Percentiles rank a stretch among this genome's conserved stretches.
Conservation (phyloP, 2,329 filamentous ascomycete genomes). For the Verticillium klebahnii region DNA sequence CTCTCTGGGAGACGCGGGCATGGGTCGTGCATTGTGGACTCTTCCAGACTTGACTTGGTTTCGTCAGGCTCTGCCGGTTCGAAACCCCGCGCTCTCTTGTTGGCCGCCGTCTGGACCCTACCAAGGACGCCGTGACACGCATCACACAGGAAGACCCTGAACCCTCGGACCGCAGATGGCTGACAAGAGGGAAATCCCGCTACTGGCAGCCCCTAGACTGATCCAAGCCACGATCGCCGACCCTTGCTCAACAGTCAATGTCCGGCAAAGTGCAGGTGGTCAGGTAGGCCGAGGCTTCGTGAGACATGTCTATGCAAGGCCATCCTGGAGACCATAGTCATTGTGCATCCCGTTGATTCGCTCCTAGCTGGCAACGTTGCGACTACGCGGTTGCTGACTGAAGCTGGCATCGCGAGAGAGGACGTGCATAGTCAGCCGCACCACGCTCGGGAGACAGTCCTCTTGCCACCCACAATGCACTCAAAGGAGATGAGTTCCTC, state of each 20-base stretch:
- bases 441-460: background rate
- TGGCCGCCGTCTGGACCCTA: too few relatives aligned
- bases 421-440: background rate
- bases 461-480: background rate
- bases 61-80: too few relatives aligned
- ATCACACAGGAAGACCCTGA: background rate
- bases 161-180: background rate
- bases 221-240: background rate
- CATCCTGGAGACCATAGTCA: background rate
- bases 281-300: too few relatives aligned
- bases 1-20: too few relatives aligned
- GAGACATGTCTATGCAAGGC: too few relatives aligned
- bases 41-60: too few relatives aligned
- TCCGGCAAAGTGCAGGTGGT: too few relatives aligned
- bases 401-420: background rate
- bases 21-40: too few relatives aligned
- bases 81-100: too few relatives aligned
- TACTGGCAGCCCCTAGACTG: background rate
- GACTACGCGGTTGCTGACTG: background rate
- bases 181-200: background rate
- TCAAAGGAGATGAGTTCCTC: background rate
- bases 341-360: background rate
- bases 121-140: background rate
- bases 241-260: too few relatives aligned
- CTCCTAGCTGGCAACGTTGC: background rate